Evolutionary conservation across 1,139 yeast genomes (phyloP), one percentile per base, ranked within the genome.

Genomic region (Kodamaea sp.): DNA sequence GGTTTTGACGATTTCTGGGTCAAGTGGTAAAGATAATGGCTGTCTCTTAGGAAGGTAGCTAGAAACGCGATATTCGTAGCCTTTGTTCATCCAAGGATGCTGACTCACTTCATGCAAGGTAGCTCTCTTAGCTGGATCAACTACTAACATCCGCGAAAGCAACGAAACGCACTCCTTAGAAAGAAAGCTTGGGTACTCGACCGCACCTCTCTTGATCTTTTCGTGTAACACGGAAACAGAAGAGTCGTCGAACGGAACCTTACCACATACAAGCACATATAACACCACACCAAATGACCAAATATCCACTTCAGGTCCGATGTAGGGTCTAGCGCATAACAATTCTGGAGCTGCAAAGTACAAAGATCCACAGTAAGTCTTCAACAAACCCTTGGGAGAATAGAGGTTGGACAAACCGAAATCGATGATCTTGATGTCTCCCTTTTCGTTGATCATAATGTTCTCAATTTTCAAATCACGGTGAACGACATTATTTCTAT

Each of bases 321-420:
- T 70, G 53, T 94, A 94, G 0, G 97, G 97, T 46, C 82, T 80
- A 0, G 97, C 98, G 42, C 87, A 84, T 39, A 94, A 70, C 47
- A 94, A 71, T 58, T 94, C 99, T 0, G 99, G 99, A 0, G 99
- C 98, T 1, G 98, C 99, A 73, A 92, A 94, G 59, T 94, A 94
- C 35, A 94, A 71, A 1, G 97, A 89, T 1, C 99, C 99, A 70
- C 99, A 94, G 57, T 88, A 94, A 0, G 99, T 94, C 54, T 87
- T 88, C 50, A 94, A 76, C 35, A 88, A 69, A 30, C 80, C 70
- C 41, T 77, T 77, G 15, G 83, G 80, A 26, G 90, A 78, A 57
- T 78, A 94, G 55, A 94, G 66, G 59, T 94, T 94, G 9, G 96
- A 87, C 34, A 94, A 73, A 6, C 99, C 99, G 29, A 94, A 92